phyloP scores from a whole-genome alignment of 1,139 yeast genomes.

The Geotrichum restrictum region DNA sequence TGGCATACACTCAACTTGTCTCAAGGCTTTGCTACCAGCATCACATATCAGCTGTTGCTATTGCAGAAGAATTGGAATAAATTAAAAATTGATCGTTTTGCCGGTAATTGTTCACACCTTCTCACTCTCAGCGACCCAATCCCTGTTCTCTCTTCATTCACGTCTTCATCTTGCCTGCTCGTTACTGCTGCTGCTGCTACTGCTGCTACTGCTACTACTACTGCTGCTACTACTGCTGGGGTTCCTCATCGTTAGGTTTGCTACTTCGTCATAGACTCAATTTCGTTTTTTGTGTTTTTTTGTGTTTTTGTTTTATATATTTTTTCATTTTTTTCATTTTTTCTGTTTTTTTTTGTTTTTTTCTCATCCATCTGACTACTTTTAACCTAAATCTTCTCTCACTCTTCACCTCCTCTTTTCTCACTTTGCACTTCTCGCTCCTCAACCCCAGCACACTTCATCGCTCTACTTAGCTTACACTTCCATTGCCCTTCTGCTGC shows the following conservation, averaged over 20 bases:
- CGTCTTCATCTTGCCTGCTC: no score
- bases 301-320: neutral
- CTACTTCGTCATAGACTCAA: neutral
- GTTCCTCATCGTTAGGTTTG: neutral
- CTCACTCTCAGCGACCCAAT: no score
- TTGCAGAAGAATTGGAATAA: no score
- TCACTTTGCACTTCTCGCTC: neutral
- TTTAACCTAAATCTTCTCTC: neutral
- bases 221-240: neutral
- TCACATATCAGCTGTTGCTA: no score
- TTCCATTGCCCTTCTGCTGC: neutral
- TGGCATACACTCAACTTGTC: no score
- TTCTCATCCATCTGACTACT: neutral
- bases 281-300: neutral
- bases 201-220: neutral
- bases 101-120: no score
- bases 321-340: neutral
- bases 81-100: no score
- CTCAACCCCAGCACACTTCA: conserved; percentile 15
- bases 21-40: no score
- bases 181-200: neutral
- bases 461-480: neutral
- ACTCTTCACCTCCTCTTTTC: conserved; percentile 1
- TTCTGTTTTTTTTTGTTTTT: neutral
- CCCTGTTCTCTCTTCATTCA: no score